Evolutionary conservation across 1,284 basidiomycete species (phyloP).

Genomic region (Leccinum variabile): DNA sequence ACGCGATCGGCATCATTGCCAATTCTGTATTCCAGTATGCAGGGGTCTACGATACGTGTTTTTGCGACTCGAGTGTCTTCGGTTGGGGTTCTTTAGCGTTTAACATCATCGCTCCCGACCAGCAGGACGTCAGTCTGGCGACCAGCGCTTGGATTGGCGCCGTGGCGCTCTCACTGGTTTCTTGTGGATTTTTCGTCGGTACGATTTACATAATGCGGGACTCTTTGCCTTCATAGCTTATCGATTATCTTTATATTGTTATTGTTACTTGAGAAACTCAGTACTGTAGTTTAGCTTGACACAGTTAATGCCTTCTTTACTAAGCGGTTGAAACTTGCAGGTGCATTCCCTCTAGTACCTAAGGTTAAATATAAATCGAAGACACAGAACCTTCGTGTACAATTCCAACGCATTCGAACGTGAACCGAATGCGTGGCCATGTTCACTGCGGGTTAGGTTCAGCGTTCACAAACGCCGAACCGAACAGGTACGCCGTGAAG

Average conservation of each 20-base stretch:
- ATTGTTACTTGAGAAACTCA: neutral
- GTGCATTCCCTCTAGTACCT: too few relatives aligned
- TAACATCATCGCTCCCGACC: constrained; percentile 6
- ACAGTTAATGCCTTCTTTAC: neutral
- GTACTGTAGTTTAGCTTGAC: neutral
- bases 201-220: constrained; percentile 25
- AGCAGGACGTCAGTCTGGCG: constrained; percentile 8
- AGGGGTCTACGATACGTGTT: constrained; percentile 25
- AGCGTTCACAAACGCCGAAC: too few relatives aligned
- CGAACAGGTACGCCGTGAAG: too few relatives aligned
- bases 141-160: constrained; percentile 22
- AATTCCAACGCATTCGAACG: too few relatives aligned
- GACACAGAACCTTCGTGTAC: too few relatives aligned
- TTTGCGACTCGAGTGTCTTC: constrained; percentile 23
- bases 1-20: constrained; percentile 23
- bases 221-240: constrained; percentile 7
- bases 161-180: constrained; percentile 14
- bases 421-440: too few relatives aligned
- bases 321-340: too few relatives aligned
- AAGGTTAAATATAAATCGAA: too few relatives aligned
- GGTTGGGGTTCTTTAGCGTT: constrained; percentile 15
- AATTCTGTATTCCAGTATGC: constrained; percentile 26
- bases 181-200: constrained; percentile 19
- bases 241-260: neutral
- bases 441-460: too few relatives aligned